phyloP scores from a whole-genome alignment of 768 basidiomycete genomes.

The Collybiopsis confluens region DNA sequence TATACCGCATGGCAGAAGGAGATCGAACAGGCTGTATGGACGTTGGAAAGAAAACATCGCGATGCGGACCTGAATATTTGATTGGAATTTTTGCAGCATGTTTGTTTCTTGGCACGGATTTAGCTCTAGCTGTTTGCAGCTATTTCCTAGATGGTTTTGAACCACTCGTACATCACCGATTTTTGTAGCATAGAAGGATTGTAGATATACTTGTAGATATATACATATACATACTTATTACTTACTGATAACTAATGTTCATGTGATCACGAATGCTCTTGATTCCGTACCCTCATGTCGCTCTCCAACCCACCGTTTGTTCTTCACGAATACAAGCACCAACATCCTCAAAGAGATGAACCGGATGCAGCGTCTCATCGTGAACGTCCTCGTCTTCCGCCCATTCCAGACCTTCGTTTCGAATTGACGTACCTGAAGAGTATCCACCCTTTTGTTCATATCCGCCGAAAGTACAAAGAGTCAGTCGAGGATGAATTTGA shows the following conservation, averaged over 20 bases:
- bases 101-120: too few relatives aligned
- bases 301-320: neutral
- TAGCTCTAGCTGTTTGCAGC: too few relatives aligned
- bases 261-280: too few relatives aligned
- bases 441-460: constrained; percentile 47
- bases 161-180: too few relatives aligned
- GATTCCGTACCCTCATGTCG: neutral
- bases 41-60: neutral
- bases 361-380: neutral
- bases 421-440: constrained; percentile 68
- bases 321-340: neutral
- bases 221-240: too few relatives aligned
- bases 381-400: constrained; percentile 37
- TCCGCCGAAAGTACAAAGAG: constrained; percentile 21
- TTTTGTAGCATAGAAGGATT: too few relatives aligned
- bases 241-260: too few relatives aligned
- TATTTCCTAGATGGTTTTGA: too few relatives aligned
- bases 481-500: neutral
- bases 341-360: too few relatives aligned
- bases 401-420: constrained; percentile 73
- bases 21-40: neutral
- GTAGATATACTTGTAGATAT: too few relatives aligned
- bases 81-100: neutral
- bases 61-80: neutral
- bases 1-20: constrained; percentile 37